These are phyloP conservation scores for Suhomyces bokatorum DNA, from an alignment of 1,139 yeast species.

Conservation along the genomic window DNA sequence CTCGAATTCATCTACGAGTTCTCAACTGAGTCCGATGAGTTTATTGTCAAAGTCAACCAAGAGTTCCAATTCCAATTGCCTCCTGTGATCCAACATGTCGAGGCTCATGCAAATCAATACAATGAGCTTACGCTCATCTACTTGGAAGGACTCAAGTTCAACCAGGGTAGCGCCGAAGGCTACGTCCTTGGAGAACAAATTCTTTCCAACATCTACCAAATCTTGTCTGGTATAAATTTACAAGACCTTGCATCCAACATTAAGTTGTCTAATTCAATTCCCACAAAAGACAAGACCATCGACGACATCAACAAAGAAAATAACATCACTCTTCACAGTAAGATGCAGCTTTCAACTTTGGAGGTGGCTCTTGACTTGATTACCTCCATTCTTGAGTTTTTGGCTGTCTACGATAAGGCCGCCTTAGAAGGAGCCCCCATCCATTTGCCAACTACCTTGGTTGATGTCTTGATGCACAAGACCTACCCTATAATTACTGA, in stretches of 20 bases:
- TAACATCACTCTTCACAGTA: conserved; percentile 39
- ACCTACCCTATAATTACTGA: conserved; percentile 44
- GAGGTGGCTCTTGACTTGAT: conserved; percentile 74
- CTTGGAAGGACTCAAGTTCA: conserved; percentile 61
- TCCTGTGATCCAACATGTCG: conserved; percentile 20
- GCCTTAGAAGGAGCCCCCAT: conserved; percentile 20
- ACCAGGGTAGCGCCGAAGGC: conserved; percentile 49
- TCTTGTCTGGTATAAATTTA: conserved; percentile 44
- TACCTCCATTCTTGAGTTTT: conserved; percentile 70
- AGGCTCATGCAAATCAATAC: conserved; percentile 18
- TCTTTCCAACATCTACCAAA: conserved; percentile 28
- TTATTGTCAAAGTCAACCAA: conserved; percentile 39
- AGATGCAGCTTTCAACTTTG: conserved; percentile 58
- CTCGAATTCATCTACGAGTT: conserved; percentile 68
- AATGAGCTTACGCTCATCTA: conserved; percentile 51
- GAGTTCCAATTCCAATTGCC: conserved; percentile 24
- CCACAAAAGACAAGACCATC: conserved; percentile 8
- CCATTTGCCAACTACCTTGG: conserved; percentile 23
- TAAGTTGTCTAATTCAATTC: conserved; percentile 10
- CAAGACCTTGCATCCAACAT: conserved; percentile 37
- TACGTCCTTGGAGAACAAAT: conserved; percentile 25
- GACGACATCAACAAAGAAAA: conserved; percentile 18
- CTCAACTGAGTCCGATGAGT: conserved; percentile 62
- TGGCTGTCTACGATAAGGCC: conserved; percentile 32
- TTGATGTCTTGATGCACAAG: conserved; percentile 29